Conservation (phyloP, 202 grass and related monocot genomes). For the Hordeum pubiflorum region DNA sequence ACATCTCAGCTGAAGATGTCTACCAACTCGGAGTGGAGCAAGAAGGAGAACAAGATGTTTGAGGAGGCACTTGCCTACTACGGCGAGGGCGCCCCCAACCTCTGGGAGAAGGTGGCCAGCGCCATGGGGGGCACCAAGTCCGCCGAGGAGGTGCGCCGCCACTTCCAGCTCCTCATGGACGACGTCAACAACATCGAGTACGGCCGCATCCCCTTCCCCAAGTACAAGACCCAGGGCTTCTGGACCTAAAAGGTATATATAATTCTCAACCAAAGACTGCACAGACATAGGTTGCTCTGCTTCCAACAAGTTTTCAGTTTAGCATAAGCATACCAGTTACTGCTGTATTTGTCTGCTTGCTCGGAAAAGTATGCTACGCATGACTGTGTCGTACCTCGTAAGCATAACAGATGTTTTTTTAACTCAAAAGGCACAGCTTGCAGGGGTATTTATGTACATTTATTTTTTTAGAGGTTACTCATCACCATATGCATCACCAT, state of each 20-base stretch:
- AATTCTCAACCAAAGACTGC: neutral
- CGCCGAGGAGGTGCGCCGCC: constrained; percentile 45
- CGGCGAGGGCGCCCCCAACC: constrained; percentile 41
- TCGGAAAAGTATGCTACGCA: neutral
- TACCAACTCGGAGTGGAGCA: constrained; percentile 31
- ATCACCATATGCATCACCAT: neutral
- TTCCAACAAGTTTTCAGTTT: neutral
- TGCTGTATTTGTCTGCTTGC: neutral
- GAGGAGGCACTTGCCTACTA: constrained; percentile 52
- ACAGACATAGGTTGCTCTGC: neutral
- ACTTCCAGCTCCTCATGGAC: constrained; percentile 35
- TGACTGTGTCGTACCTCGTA: too few relatives aligned
- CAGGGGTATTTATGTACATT: neutral
- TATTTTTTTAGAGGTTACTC: neutral
- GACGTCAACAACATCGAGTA: constrained; percentile 41
- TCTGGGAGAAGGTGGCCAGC: constrained; percentile 53
- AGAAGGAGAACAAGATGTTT: constrained; percentile 54
- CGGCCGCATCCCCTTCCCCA: constrained; percentile 21
- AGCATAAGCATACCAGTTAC: neutral
- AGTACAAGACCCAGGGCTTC: constrained; percentile 51
- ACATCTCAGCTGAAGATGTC: too few relatives aligned
- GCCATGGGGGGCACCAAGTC: constrained; percentile 55
- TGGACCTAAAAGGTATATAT: constrained; percentile 17
- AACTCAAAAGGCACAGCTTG: neutral
- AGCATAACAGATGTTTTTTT: too few relatives aligned